These are phyloP conservation scores for Cyberlindnera maritima DNA, from an alignment of 805 yeast genomes.

Conservation along the genomic window DNA sequence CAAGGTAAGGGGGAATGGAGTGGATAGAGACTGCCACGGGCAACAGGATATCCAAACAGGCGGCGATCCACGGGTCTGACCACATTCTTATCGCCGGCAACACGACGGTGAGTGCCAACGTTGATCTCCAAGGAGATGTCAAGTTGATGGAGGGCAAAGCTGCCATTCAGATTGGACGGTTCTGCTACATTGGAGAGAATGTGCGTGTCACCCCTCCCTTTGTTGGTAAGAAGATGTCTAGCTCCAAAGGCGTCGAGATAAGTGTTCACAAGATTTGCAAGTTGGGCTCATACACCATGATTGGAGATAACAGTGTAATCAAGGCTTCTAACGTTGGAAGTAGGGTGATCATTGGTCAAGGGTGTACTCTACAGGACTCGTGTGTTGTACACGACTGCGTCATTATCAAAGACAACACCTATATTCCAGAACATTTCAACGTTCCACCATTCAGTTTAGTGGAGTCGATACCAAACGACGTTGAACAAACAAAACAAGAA, in stretches of 20 bases:
- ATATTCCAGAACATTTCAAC: slow-evolving; percentile 40
- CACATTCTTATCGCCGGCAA: slow-evolving; percentile 46
- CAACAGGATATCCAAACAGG: slow-evolving; percentile 44
- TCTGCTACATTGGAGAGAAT: slow-evolving; percentile 36
- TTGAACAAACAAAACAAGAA: not conserved
- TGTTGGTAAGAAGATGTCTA: slow-evolving; percentile 7
- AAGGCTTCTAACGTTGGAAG: slow-evolving; percentile 43
- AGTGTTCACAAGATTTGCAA: slow-evolving; percentile 30
- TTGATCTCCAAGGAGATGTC: slow-evolving; percentile 28
- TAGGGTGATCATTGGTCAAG: slow-evolving; percentile 44
- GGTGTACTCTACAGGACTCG: slow-evolving; percentile 36
- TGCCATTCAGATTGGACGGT: slow-evolving; percentile 45
- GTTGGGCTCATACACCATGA: slow-evolving; percentile 46
- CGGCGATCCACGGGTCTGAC: slow-evolving; percentile 42
- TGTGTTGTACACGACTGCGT: slow-evolving; percentile 52
- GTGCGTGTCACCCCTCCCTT: slow-evolving; percentile 34
- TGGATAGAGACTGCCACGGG: slow-evolving; percentile 52
- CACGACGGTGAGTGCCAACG: slow-evolving; percentile 37
- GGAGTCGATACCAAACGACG: not conserved
- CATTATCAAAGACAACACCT: slow-evolving; percentile 39
- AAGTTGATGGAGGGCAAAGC: slow-evolving; percentile 31
- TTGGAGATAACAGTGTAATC: slow-evolving; percentile 37
- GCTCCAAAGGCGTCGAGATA: slow-evolving; percentile 3
- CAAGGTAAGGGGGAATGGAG: slow-evolving; percentile 10
- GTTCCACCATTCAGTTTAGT: slow-evolving; percentile 55